phyloP scores from a whole-genome alignment of 2,329 filamentous ascomycete genomes.

The Penicillium crustosum region DNA sequence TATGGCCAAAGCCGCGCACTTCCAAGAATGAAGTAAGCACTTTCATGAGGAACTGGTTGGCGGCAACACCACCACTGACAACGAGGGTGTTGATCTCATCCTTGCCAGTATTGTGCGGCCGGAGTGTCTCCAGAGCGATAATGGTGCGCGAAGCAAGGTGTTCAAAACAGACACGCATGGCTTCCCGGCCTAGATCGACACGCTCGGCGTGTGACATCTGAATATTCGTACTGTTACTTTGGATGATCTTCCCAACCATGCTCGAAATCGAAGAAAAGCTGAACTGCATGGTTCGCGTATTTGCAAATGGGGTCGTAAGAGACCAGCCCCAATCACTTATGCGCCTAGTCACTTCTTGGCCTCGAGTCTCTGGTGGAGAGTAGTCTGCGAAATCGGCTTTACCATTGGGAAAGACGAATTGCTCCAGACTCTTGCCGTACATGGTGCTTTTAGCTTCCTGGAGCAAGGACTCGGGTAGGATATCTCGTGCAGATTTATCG shows the following conservation, averaged over 20 bases:
- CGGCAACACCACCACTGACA: conserved; percentile 85
- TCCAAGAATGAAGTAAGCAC: conserved; percentile 64
- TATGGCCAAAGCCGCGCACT: conserved; percentile 61
- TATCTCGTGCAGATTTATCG: conserved; percentile 78
- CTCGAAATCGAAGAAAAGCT: conserved; percentile 74
- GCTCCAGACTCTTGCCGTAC: conserved; percentile 77
- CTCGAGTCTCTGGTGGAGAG: conserved; percentile 56
- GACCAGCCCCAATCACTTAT: conserved; percentile 63
- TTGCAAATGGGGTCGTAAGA: conserved; percentile 66
- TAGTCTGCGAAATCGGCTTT: conserved; percentile 50
- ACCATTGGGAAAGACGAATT: conserved; percentile 68
- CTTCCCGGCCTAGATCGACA: conserved; percentile 65
- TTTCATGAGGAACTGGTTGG: conserved; percentile 74
- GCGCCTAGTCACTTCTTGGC: conserved; percentile 57
- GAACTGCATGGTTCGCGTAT: conserved; percentile 61
- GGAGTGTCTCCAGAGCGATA: conserved; percentile 59
- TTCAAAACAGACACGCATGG: conserved; percentile 82
- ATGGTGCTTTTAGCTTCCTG: conserved; percentile 62
- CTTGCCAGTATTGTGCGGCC: conserved; percentile 14
- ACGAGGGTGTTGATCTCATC: conserved; percentile 63
- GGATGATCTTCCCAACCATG: conserved; percentile 60
- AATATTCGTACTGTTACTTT: conserved; percentile 28
- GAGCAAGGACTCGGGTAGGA: conserved; percentile 65
- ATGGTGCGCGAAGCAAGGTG: conserved; percentile 76
- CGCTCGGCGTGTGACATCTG: conserved; percentile 60